A percentile compares a stretch with the other conserved stretches of the same genome.
Conservation (phyloP, 2,329 filamentous ascomycete species). For the Stagonosporopsis vannaccii region DNA sequence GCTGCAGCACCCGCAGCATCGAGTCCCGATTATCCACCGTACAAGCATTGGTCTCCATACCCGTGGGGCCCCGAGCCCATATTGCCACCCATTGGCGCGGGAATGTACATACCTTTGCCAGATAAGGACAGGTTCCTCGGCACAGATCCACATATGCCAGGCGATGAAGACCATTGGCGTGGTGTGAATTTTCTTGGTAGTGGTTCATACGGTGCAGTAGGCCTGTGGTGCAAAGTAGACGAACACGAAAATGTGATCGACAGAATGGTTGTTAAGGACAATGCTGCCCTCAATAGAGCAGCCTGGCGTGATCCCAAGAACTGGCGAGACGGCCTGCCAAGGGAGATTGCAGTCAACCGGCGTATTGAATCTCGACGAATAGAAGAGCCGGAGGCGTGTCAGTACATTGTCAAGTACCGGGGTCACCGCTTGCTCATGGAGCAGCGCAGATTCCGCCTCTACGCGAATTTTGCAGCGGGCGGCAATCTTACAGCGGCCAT, state of each 20-base stretch:
- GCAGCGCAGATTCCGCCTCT: neutral
- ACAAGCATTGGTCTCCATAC: neutral
- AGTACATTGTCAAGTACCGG: neutral
- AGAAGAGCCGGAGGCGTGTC: neutral
- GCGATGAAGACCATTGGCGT: neutral
- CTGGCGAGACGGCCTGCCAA: slow-evolving; percentile 2
- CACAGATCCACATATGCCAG: neutral
- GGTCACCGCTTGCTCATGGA: slow-evolving; percentile 5
- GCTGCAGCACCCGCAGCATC: neutral
- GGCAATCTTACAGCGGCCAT: neutral
- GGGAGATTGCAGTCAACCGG: neutral
- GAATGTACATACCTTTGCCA: neutral
- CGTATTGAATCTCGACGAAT: neutral
- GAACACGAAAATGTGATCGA: slow-evolving; percentile 1
- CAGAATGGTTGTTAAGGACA: slow-evolving; percentile 6
- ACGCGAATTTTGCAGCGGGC: neutral
- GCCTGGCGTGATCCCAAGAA: slow-evolving; percentile 6
- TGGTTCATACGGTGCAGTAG: neutral
- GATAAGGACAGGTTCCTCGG: neutral
- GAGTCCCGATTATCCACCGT: neutral
- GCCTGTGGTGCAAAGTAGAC: slow-evolving; percentile 3
- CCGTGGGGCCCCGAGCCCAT: neutral
- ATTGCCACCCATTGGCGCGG: neutral
- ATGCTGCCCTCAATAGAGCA: neutral
- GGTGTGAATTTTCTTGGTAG: neutral